These are phyloP conservation scores for Candida sp. DNA, from an alignment of 1,139 yeast species.

Conservation along the genomic window DNA sequence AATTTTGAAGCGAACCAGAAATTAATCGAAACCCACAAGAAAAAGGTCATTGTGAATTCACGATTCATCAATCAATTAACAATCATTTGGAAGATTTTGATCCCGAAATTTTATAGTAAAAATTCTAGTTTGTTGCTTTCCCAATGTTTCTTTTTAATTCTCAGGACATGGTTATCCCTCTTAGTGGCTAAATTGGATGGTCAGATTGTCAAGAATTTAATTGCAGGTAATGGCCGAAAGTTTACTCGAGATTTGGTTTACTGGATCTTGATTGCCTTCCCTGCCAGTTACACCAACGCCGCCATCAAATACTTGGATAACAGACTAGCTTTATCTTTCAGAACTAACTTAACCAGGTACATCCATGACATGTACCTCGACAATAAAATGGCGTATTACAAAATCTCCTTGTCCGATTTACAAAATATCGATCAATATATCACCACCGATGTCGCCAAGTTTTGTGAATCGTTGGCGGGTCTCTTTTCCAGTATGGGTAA, in stretches of 20 bases:
- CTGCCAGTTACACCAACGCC: conserved; percentile 91
- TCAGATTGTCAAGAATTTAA: conserved; percentile 84
- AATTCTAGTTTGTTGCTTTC: conserved; percentile 64
- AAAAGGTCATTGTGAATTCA: conserved; percentile 47
- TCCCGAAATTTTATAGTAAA: conserved; percentile 69
- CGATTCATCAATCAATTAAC: conserved; percentile 66
- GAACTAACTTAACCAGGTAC: conserved; percentile 82
- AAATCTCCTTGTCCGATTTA: conserved; percentile 51
- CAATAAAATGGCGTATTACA: conserved; percentile 77
- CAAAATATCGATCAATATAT: conserved; percentile 72
- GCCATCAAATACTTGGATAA: conserved; percentile 82
- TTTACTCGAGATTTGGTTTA: conserved; percentile 75
- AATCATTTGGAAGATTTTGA: conserved; percentile 78
- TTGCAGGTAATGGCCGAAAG: conserved; percentile 75
- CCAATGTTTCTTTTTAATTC: conserved; percentile 72
- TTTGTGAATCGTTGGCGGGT: conserved; percentile 80
- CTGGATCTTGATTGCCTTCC: conserved; percentile 90
- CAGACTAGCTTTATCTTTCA: conserved; percentile 75
- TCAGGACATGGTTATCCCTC: conserved; percentile 85
- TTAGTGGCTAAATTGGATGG: conserved; percentile 90
- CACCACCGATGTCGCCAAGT: conserved; percentile 79
- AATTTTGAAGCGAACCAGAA: conserved; percentile 42
- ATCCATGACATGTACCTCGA: conserved; percentile 90
- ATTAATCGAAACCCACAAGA: conserved; percentile 28
- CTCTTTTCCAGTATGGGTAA: conserved; percentile 88